Evolutionary conservation across 2,329 filamentous ascomycete species (phyloP), one percentile per base, ranked within the genome.

Genomic region (Hymenoscyphus salicellus): DNA sequence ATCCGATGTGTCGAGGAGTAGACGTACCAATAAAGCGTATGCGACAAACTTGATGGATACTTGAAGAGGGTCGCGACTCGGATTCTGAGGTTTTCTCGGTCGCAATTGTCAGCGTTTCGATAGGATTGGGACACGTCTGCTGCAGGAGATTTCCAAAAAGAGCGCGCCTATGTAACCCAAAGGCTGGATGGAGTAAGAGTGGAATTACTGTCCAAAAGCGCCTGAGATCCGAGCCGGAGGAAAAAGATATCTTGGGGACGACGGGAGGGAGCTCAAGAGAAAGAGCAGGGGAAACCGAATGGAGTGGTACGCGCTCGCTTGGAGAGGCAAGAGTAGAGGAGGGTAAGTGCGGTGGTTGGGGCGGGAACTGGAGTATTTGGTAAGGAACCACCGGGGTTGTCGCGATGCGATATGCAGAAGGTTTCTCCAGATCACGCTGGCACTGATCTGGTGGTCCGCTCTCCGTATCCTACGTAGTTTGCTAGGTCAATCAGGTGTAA

Each of bases 11-110:
- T 52, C 11, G 11, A 26, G 20, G 6, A 20, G n/a, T 52, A 52
- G 23, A 23, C 46, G 46, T 52, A 52, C 46, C 46, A 23, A 28
- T 23, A 23, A 23, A 11, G 20, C 20, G 20, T 23, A 52, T 52
- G 20, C 46, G 46, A 52, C 46, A 52, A 43, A 26, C 46, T 52
- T 52, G 46, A 52, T 52, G 46, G 11, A 52, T 52, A 52, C 20
- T 52, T 26, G 36, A 38, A 38, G 28, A 38, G 36, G 36, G 46
- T 52, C 46, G 46, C 46, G 46, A 52, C 46, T 52, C 20, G 10
- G 23, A 52, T 38, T 11, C 36, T 38, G 36, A 23, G 46, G n/a
- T 46, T 52, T 23, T 23, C 23, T 52, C 46, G 46, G 46, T 23
- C 46, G 46, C 46, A 52, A 23, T 38, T 16, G 36, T 17, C 36